Evolutionary conservation across 768 basidiomycete genomes (phyloP), one percentile per base, ranked within the genome.

Genomic region (Butyriboletus loyo): DNA sequence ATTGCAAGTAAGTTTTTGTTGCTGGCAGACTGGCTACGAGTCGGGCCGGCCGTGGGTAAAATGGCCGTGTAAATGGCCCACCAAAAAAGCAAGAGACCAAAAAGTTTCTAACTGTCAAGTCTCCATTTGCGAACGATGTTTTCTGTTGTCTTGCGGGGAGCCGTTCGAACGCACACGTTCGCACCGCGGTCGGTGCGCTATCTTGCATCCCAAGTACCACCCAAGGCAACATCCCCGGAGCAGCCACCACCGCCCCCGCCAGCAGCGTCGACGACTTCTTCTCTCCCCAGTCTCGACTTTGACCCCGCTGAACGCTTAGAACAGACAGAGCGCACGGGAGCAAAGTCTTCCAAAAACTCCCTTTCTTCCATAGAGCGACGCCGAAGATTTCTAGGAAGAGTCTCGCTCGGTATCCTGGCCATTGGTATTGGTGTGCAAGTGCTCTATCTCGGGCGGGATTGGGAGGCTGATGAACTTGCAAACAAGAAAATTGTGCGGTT

Each of bases 301-400:
- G 77, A 83, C 17, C 84, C 85, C 0, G 72, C 75, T 15, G 78
- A 79, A 57, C 56, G 34, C 21, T 3, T n/a, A 5, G 61, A 64
- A 43, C 72, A 73, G 15, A 65, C 67, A 31, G 76, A 80, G 53
- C 75, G 84, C 46, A 92, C 89, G 0, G 89, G 90, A 14, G 90
- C 90, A 46, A 77, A 74, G 66, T 91, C 89, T 3, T 86, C 88
- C 15, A 89, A 86, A 60, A 85, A 87, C 46, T 82, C 85, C 14
- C 77, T 92, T 48, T 88, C 88, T 17, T 84, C 85, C 46, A 87
- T 86, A 55, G 96, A 97, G 70, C 77, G 80, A 59, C 78, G 78
- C 62, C 77, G 91, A 54, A 73, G 80, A 56, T 71, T 77, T 54
- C 68, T 85, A 60, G 77, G 81, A 6, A 73, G 87, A 32, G 60